Evolutionary conservation across 306 rosid genomes (phyloP).

Genomic region (Trifolium fragiferum): DNA sequence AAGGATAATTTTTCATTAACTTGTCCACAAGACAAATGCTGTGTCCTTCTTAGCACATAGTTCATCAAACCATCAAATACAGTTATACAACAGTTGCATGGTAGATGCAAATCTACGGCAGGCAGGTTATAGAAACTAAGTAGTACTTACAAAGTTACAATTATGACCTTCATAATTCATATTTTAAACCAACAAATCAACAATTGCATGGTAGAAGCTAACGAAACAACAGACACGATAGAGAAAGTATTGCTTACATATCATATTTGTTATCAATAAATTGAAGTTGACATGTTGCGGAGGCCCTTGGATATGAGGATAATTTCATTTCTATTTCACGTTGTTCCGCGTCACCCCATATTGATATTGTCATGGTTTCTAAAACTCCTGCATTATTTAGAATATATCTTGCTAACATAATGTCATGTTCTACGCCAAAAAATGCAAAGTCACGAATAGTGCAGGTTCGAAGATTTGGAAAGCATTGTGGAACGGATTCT

Average conservation of each 20-base stretch:
- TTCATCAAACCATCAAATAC: neutral
- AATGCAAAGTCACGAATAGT: neutral
- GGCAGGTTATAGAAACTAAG: neutral
- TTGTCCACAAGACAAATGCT: neutral
- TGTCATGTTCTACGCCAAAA: neutral
- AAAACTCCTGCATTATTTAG: conserved; percentile 1
- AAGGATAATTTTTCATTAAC: neutral
- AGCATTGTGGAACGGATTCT: neutral
- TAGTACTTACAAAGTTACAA: too few relatives aligned
- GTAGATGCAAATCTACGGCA: neutral
- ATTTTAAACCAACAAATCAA: too few relatives aligned
- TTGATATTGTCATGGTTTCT: neutral
- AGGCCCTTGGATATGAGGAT: neutral
- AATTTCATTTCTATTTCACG: neutral
- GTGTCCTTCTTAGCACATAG: neutral
- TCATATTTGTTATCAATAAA: neutral
- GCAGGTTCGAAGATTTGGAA: neutral
- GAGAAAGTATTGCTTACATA: neutral
- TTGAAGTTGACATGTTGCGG: neutral
- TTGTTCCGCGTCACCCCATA: neutral
- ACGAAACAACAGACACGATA: neutral
- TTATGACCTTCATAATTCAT: too few relatives aligned
- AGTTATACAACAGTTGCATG: neutral
- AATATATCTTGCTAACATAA: conserved; percentile 6
- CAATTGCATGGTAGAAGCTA: too few relatives aligned